A percentile compares a stretch with the other conserved stretches of the same genome.
phyloP scores from a whole-genome alignment of 2,329 filamentous ascomycete species.

The Pseudogymnoascus sp. region DNA sequence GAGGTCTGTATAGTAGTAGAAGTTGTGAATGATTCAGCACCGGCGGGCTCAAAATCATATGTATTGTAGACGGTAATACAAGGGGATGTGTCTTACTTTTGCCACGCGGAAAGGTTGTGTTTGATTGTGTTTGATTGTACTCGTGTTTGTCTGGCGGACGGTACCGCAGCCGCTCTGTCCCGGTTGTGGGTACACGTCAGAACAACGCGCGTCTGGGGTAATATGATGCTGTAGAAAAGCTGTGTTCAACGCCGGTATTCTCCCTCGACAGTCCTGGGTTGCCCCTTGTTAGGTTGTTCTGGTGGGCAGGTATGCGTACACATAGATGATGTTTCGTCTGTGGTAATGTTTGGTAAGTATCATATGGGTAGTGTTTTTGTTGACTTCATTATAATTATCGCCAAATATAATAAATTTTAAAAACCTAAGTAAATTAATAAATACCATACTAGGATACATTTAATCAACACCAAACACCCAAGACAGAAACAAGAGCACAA shows the following conservation, averaged over 20 bases:
- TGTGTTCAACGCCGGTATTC: neutral
- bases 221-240: neutral
- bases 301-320: too few species aligned
- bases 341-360: too few species aligned
- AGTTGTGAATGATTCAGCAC: neutral
- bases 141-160: neutral
- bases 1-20: neutral
- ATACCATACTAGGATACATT: neutral
- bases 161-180: neutral
- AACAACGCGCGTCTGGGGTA: neutral
- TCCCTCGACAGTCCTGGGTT: neutral
- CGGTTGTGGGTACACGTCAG: neutral
- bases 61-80: constrained; percentile 6
- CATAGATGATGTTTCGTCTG: too few species aligned
- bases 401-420: neutral
- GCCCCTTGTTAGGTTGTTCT: neutral
- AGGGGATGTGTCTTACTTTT: neutral
- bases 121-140: neutral
- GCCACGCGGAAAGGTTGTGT: neutral
- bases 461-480: neutral
- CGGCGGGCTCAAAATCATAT: neutral
- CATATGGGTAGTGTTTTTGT: too few species aligned
- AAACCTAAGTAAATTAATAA: neutral
- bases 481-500: neutral
- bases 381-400: neutral